Percentiles rank a stretch among this genome's conserved stretches.
Conservation (phyloP, 2,329 filamentous ascomycete genomes). For the Aspergillus fructus region DNA sequence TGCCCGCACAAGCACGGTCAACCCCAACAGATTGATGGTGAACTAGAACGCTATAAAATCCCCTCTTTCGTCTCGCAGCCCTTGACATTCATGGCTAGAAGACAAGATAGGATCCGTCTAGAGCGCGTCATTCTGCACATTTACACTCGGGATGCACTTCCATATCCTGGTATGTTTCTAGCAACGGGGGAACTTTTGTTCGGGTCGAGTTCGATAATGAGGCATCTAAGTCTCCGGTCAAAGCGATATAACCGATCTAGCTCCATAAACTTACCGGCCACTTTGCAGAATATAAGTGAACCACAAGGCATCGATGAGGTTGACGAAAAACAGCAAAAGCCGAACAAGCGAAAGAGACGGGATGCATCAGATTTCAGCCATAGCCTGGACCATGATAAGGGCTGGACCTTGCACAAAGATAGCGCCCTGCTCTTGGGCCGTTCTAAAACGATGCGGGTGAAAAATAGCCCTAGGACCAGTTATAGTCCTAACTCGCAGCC, state of each 20-base stretch:
- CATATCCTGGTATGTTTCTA: constrained; percentile 76
- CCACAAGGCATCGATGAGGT: neutral
- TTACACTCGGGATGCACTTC: constrained; percentile 78
- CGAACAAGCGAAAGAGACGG: neutral
- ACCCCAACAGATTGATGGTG: constrained; percentile 46
- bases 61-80: constrained; percentile 64
- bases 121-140: constrained; percentile 74
- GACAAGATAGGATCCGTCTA: constrained; percentile 73
- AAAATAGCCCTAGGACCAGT: constrained; percentile 3
- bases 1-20: constrained; percentile 59
- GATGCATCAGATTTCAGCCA: neutral
- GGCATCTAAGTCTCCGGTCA: constrained; percentile 78
- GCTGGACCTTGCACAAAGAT: neutral
- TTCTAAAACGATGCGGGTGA: constrained; percentile 12
- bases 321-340: neutral
- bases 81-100: constrained; percentile 70
- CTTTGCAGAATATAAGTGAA: neutral
- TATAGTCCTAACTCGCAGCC: neutral
- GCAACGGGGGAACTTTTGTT: constrained; percentile 70
- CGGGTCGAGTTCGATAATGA: constrained; percentile 75
- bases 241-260: constrained; percentile 72
- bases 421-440: constrained; percentile 6
- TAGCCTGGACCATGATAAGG: constrained; percentile 8
- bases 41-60: constrained; percentile 77
- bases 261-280: constrained; percentile 43